A percentile compares a stretch with the other conserved stretches of the same genome.
Evolutionary conservation across 2,329 filamentous ascomycete species (phyloP).

Genomic region (Verticillium longisporum): DNA sequence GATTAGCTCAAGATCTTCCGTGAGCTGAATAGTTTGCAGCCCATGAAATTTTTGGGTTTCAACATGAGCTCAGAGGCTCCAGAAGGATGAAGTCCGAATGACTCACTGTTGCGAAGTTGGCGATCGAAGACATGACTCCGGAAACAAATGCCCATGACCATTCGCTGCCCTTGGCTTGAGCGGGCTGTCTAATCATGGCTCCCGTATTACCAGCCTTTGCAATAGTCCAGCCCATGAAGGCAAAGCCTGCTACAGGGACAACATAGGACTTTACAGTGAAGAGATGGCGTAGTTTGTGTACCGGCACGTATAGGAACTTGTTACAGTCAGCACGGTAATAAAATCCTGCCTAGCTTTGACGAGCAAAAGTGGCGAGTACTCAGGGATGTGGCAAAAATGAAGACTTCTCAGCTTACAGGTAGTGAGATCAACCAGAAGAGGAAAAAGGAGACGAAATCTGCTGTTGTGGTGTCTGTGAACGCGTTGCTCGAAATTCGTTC

Average conservation of each 20-base stretch:
- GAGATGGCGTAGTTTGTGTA: slow-evolving; percentile 31
- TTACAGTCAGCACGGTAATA: no score
- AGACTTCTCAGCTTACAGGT: slow-evolving; percentile 46
- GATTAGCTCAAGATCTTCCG: no score
- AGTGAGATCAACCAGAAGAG: slow-evolving; percentile 78
- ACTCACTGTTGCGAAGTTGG: slow-evolving; percentile 69
- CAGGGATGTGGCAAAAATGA: no score
- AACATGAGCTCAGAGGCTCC: no score
- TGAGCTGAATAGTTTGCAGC: no score
- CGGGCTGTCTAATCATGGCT: slow-evolving; percentile 56
- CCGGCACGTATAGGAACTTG: slow-evolving; percentile 53
- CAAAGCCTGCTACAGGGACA: slow-evolving; percentile 74
- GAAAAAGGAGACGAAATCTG: slow-evolving; percentile 75
- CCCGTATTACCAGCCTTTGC: slow-evolving; percentile 76
- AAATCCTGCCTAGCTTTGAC: no score
- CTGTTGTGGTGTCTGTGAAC: slow-evolving; percentile 60
- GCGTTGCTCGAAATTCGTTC: background rate
- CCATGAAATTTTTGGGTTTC: no score
- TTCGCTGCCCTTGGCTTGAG: slow-evolving; percentile 55
- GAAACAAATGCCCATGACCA: slow-evolving; percentile 78
- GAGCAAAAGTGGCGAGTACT: no score
- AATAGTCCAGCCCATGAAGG: slow-evolving; percentile 83
- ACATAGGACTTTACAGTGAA: slow-evolving; percentile 87
- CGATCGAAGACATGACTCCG: slow-evolving; percentile 82
- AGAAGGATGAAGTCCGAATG: no score